Conservation (phyloP, 2,329 filamentous ascomycete genomes). For the Xylogone sp. region DNA sequence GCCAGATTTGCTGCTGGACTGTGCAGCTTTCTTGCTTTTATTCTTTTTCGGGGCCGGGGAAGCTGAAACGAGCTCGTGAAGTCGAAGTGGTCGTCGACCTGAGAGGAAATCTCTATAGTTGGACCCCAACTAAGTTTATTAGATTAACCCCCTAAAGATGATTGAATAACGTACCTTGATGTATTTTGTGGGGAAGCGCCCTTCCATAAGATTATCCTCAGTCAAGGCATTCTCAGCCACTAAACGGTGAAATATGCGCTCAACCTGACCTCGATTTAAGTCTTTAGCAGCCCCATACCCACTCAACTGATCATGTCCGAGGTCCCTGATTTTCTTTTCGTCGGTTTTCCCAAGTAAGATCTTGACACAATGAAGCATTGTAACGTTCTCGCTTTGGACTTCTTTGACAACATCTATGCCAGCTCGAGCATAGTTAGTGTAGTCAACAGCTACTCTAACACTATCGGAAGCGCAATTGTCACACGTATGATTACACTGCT, state of each 20-base stretch:
- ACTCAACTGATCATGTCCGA: constrained; percentile 32
- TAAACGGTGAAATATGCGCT: constrained; percentile 78
- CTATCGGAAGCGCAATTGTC: constrained; percentile 82
- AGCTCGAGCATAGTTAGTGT: constrained; percentile 68
- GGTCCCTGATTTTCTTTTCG: constrained; percentile 47
- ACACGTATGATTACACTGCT: constrained; percentile 71
- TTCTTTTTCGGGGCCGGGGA: constrained; percentile 19
- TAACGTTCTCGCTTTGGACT: constrained; percentile 58
- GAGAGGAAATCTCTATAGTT: constrained; percentile 22
- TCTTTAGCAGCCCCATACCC: constrained; percentile 66
- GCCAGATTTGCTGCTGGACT: constrained; percentile 13
- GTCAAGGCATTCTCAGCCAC: constrained; percentile 68
- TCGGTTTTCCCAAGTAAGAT: constrained; percentile 69
- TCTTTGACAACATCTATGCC: constrained; percentile 65
- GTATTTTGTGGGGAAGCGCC: constrained; percentile 73
- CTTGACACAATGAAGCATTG: constrained; percentile 78
- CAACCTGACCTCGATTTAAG: constrained; percentile 71
- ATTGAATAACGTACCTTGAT: constrained; percentile 50
- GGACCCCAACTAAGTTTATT: constrained; percentile 25
- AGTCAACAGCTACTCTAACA: constrained; percentile 66
- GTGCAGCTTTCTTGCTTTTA: background rate
- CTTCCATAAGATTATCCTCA: constrained; percentile 62
- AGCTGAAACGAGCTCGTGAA: constrained; percentile 24
- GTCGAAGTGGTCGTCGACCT: constrained; percentile 21
- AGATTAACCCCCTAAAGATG: constrained; percentile 20